Evolutionary conservation across 345 rosid genomes (phyloP).

Genomic region (Odontarrhena argentea): DNA sequence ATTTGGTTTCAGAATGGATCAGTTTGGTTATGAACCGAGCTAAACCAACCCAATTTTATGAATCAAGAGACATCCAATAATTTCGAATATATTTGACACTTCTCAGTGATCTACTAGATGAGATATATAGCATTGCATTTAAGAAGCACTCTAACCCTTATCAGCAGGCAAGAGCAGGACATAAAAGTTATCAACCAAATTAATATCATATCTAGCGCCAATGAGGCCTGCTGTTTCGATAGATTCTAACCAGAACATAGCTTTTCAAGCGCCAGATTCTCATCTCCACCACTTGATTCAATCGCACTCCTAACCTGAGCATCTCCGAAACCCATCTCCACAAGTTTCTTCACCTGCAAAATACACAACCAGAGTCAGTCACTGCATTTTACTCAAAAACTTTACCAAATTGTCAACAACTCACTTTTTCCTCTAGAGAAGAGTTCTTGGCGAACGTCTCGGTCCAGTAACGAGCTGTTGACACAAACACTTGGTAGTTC

Average conservation of each 20-base stretch:
- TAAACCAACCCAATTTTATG: conserved; percentile 9
- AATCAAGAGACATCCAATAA: not conserved
- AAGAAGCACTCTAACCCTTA: conserved; percentile 11
- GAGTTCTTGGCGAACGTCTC: conserved; percentile 89
- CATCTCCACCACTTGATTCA: conserved; percentile 90
- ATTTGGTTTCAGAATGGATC: no score
- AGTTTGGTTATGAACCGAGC: not conserved
- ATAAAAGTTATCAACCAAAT: conserved; percentile 11
- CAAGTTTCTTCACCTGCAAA: conserved; percentile 74
- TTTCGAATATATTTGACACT: conserved; percentile 12
- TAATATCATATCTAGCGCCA: conserved; percentile 25
- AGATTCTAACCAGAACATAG: conserved; percentile 64
- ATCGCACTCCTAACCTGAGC: conserved; percentile 74
- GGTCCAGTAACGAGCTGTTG: conserved; percentile 99
- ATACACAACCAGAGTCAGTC: not conserved
- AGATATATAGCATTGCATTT: conserved; percentile 30
- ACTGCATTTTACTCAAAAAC: not conserved
- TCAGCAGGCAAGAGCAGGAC: conserved; percentile 15
- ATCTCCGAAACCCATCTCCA: conserved; percentile 96
- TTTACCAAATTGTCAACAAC: not conserved
- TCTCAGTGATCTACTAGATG: conserved; percentile 16
- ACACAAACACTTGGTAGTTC: conserved; percentile 80
- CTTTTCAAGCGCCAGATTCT: conserved; percentile 92
- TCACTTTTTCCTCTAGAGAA: conserved; percentile 85
- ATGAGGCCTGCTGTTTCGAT: not conserved